Evolutionary conservation across 2,329 filamentous ascomycete species (phyloP).

Genomic region (Aspergillus sp.): DNA sequence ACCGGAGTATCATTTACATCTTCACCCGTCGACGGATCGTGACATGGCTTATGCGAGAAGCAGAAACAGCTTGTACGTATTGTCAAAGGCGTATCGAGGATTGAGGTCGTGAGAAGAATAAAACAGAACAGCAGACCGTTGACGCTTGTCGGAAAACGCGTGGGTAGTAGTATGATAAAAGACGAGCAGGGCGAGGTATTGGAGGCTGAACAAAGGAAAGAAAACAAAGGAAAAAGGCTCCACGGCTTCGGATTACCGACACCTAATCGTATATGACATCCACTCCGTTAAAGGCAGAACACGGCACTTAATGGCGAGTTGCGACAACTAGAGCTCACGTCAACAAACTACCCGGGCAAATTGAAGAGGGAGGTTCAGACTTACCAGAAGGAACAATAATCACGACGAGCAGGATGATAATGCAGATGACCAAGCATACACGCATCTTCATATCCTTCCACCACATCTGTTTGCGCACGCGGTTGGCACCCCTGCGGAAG

Average conservation of each 20-base stretch:
- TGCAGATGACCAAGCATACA: slow-evolving; percentile 85
- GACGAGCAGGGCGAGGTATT: slow-evolving; percentile 30
- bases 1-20: slow-evolving; percentile 40
- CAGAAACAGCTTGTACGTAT: slow-evolving; percentile 20
- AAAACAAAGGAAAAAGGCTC: background rate
- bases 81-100: slow-evolving; percentile 22
- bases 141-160: slow-evolving; percentile 16
- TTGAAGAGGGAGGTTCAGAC: slow-evolving; percentile 22
- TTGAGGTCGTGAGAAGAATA: slow-evolving; percentile 12
- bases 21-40: slow-evolving; percentile 24
- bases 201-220: slow-evolving; percentile 25
- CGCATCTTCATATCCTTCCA: slow-evolving; percentile 99
- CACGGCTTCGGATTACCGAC: background rate
- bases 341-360: background rate
- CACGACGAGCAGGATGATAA: slow-evolving; percentile 84
- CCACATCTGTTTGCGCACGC: slow-evolving; percentile 97
- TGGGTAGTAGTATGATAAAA: slow-evolving; percentile 9
- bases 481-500: slow-evolving; percentile 93
- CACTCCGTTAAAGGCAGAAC: slow-evolving; percentile 3
- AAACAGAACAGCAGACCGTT: slow-evolving; percentile 22
- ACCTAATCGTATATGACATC: background rate
- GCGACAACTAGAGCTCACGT: slow-evolving; percentile 34
- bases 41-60: slow-evolving; percentile 19
- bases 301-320: slow-evolving; percentile 34
- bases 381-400: slow-evolving; percentile 91